These are phyloP conservation scores for Penicillium sp. DNA, from an alignment of 2,329 filamentous ascomycete species.

Conservation along the genomic window DNA sequence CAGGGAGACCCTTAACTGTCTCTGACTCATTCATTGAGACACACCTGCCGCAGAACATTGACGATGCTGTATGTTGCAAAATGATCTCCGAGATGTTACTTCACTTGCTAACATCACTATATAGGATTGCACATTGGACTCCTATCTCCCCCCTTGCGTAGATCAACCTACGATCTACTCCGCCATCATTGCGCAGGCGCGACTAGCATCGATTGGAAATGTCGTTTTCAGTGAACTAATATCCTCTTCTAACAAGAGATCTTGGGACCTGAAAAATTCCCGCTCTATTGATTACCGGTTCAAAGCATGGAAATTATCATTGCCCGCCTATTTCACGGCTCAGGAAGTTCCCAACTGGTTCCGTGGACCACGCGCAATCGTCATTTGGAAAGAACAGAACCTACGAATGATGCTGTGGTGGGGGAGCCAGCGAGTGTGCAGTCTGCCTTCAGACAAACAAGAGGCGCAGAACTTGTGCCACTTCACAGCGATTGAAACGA, in stretches of 20 bases:
- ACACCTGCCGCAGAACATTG: conserved; percentile 19
- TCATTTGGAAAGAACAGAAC: conserved; percentile 26
- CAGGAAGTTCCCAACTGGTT: conserved; percentile 20
- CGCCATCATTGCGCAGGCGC: conserved; percentile 20
- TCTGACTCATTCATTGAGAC: conserved; percentile 37
- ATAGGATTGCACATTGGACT: conserved; percentile 7
- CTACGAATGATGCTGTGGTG: conserved; percentile 25
- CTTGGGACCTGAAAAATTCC: conserved; percentile 10
- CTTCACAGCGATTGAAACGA: conserved; percentile 6
- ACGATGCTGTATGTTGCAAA: conserved; percentile 16
- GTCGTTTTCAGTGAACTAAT: conserved; percentile 16
- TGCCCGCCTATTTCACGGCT: conserved; percentile 19
- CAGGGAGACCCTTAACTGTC: conserved; percentile 26
- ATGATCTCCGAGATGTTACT: background rate
- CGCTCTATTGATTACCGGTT: conserved; percentile 23
- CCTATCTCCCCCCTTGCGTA: conserved; percentile 2
- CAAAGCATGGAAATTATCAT: conserved; percentile 18
- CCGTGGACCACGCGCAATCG: conserved; percentile 17
- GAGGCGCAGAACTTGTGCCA: conserved; percentile 3
- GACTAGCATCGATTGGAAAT: conserved; percentile 17
- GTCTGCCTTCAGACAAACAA: conserved; percentile 3
- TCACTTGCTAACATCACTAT: background rate
- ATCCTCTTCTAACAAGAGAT: conserved; percentile 5
- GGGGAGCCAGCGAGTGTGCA: conserved; percentile 14
- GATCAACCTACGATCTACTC: conserved; percentile 20